These are phyloP conservation scores for Vishniacozyma victoriae DNA, from an alignment of 768 basidiomycete species.

Conservation along the genomic window DNA sequence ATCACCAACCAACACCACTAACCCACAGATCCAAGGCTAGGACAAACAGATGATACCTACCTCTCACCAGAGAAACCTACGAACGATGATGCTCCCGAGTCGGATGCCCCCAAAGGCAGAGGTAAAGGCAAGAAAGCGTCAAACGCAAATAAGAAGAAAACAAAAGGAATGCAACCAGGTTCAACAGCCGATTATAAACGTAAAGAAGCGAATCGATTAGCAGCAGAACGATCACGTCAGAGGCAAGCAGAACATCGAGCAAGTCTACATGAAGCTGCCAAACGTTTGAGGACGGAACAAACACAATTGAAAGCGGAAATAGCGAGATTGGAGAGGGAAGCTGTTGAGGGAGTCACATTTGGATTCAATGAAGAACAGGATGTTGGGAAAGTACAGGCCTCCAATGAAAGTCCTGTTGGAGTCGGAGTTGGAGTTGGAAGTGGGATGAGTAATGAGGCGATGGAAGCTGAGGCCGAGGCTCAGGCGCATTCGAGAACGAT, in stretches of 20 bases:
- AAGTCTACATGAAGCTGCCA: slow-evolving; percentile 25
- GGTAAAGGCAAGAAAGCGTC: too few relatives aligned
- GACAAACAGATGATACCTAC: too few relatives aligned
- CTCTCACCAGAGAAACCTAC: too few relatives aligned
- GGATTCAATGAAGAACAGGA: slow-evolving; percentile 2
- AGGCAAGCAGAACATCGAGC: slow-evolving; percentile 26
- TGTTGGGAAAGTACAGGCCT: neutral
- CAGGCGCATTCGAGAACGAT: slow-evolving; percentile 33
- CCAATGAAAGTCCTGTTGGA: neutral
- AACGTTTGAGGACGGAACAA: slow-evolving; percentile 32
- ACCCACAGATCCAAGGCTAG: too few relatives aligned
- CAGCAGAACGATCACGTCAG: slow-evolving; percentile 37
- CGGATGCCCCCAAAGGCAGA: too few relatives aligned
- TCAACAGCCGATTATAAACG: slow-evolving; percentile 33
- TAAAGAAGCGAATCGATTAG: slow-evolving; percentile 44
- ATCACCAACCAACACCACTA: too few relatives aligned
- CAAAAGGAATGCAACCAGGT: slow-evolving; percentile 6
- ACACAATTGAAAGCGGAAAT: slow-evolving; percentile 23
- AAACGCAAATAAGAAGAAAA: neutral
- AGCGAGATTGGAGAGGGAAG: slow-evolving; percentile 9
- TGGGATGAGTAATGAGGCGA: neutral
- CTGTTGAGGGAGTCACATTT: neutral
- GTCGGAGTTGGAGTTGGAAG: slow-evolving; percentile 1
- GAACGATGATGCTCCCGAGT: too few relatives aligned
- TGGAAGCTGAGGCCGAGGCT: neutral